phyloP scores from a whole-genome alignment of 192 early-diverging fungal genomes.

The Backusella australiensis region DNA sequence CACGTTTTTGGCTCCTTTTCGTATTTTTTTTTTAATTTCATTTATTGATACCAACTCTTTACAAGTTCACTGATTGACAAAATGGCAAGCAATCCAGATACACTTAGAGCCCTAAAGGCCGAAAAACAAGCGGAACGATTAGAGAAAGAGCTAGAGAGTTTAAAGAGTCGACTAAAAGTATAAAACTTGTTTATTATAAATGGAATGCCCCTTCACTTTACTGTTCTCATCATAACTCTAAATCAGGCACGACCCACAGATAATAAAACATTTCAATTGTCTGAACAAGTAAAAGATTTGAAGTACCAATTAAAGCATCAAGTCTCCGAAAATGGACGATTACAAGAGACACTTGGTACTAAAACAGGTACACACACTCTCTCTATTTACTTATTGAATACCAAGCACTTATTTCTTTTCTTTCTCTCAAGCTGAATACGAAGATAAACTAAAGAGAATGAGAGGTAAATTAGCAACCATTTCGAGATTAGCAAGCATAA shows the following conservation, averaged over 20 bases:
- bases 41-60: neutral
- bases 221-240: neutral
- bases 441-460: conserved; percentile 62
- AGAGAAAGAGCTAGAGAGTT: conserved; percentile 23
- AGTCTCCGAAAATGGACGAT: conserved; percentile 7
- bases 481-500: neutral
- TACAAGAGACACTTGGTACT: conserved; percentile 15
- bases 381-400: neutral
- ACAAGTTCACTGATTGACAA: neutral
- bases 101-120: conserved; percentile 3
- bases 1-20: neutral
- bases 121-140: conserved; percentile 26
- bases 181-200: neutral
- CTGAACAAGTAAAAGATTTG: conserved; percentile 27
- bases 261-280: conserved; percentile 23
- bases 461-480: conserved; percentile 30
- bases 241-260: neutral
- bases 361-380: conserved; percentile 15
- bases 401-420: neutral
- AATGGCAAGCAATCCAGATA: conserved; percentile 9
- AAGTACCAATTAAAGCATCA: conserved; percentile 14
- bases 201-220: neutral
- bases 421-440: conserved; percentile 42
- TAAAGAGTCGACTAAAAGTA: conserved; percentile 23
- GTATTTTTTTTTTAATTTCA: neutral